These are phyloP conservation scores for Clarireedia homoeocarpa DNA, from an alignment of 2,329 filamentous ascomycete genomes.

Conservation along the genomic window DNA sequence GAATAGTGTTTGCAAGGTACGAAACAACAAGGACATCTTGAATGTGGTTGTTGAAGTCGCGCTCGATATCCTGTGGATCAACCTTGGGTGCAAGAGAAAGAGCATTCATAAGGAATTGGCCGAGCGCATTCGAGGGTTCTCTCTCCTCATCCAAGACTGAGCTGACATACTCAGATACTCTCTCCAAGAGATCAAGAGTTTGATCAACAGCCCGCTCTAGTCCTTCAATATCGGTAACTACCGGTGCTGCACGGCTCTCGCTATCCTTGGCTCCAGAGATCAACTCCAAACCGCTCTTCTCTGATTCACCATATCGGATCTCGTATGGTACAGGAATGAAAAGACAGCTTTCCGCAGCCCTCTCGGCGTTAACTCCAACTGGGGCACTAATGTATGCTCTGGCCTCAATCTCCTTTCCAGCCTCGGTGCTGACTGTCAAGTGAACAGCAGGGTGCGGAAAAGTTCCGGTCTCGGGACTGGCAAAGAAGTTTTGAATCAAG, in stretches of 20 bases:
- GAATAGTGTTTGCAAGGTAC: conserved; percentile 97
- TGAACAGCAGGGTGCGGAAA: conserved; percentile 97
- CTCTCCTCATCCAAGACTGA: conserved; percentile 91
- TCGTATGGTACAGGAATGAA: conserved; percentile 97
- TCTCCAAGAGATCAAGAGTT: conserved; percentile 81
- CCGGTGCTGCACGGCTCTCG: conserved; percentile 63
- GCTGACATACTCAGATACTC: conserved; percentile 85
- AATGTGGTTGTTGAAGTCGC: conserved; percentile 99
- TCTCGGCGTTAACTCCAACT: conserved; percentile 89
- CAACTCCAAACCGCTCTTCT: conserved; percentile 71
- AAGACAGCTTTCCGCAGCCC: conserved; percentile 89
- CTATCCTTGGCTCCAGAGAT: conserved; percentile 74
- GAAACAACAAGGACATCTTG: conserved; percentile 98
- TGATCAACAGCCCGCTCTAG: conserved; percentile 81
- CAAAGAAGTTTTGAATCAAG: conserved; percentile 99
- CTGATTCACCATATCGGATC: conserved; percentile 77
- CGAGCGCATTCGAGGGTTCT: conserved; percentile 81
- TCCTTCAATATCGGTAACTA: conserved; percentile 84
- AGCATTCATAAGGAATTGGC: conserved; percentile 91
- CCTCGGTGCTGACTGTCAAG: conserved; percentile 85
- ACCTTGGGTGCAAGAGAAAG: conserved; percentile 93
- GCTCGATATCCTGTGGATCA: conserved; percentile 80
- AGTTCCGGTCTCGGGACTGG: conserved; percentile 90
- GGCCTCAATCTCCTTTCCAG: conserved; percentile 82
- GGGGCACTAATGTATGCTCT: conserved; percentile 93